These are phyloP conservation scores for Triticum aestivum DNA, from an alignment of 176 grass and related monocot genomes.

Conservation along the genomic window IWGSC_CS_RefSeq_v2.1 NC_057810.1:639381191-639381690, in stretches of 20 bases:
- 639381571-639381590: neutral
- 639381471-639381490: conserved; percentile 6
- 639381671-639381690: too few relatives aligned
- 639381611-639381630: too few relatives aligned
- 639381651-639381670: too few relatives aligned
- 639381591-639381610: neutral
- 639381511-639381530: conserved; percentile 29
- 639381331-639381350: neutral
- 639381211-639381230: conserved; percentile 13
- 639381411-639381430: neutral
- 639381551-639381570: conserved; percentile 27
- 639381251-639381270: conserved; percentile 57
- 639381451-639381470: neutral
- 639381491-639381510: conserved; percentile 25
- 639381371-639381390: neutral
- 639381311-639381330: neutral
- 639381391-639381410: neutral
- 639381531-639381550: neutral
- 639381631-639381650: too few relatives aligned
- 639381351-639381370: neutral
- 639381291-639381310: neutral
- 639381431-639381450: neutral
- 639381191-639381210: conserved; percentile 35
- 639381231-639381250: conserved; percentile 33
- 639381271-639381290: conserved; percentile 18